Percentiles rank a stretch among this genome's conserved stretches.
Conservation (phyloP, 495 filamentous ascomycete species). For the Cetradonia linearis region DNA sequence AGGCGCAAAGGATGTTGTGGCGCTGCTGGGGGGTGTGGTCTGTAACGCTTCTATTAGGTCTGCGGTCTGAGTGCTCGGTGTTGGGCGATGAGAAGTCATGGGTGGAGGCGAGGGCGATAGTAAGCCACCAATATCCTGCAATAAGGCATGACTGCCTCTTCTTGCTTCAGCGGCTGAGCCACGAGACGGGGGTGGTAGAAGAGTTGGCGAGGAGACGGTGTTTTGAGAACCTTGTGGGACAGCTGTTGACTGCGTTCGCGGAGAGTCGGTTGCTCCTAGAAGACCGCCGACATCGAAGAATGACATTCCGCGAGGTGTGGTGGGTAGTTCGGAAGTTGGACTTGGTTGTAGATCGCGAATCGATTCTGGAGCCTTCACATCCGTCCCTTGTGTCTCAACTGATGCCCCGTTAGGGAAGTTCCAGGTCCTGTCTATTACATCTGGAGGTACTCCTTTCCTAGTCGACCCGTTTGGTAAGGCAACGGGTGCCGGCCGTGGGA, state of each 20-base stretch:
- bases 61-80: constrained; percentile 20
- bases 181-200: neutral
- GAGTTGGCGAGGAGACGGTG: constrained; percentile 10
- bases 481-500: constrained; percentile 36
- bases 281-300: constrained; percentile 67
- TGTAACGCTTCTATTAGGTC: constrained; percentile 33
- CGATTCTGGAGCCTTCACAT: constrained; percentile 3
- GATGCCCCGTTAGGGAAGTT: constrained; percentile 26
- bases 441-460: constrained; percentile 4
- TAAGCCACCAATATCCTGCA: constrained; percentile 51
- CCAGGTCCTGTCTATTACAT: constrained; percentile 27
- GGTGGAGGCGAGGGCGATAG: constrained; percentile 28
- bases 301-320: constrained; percentile 43
- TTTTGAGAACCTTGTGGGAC: constrained; percentile 11
- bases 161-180: constrained; percentile 4
- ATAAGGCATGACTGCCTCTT: constrained; percentile 40
- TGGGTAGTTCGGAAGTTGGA: constrained; percentile 16
- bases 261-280: constrained; percentile 30
- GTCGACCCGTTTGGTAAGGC: constrained; percentile 26
- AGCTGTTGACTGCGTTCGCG: constrained; percentile 17
- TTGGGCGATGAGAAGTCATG: constrained; percentile 12
- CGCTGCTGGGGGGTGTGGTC: constrained; percentile 24
- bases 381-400: constrained; percentile 24
- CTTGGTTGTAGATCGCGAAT: constrained; percentile 2
- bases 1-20: constrained; percentile 18